Conservation (phyloP, 371 early-diverging fungal genomes). For the Apophysomyces ossiformis region DNA sequence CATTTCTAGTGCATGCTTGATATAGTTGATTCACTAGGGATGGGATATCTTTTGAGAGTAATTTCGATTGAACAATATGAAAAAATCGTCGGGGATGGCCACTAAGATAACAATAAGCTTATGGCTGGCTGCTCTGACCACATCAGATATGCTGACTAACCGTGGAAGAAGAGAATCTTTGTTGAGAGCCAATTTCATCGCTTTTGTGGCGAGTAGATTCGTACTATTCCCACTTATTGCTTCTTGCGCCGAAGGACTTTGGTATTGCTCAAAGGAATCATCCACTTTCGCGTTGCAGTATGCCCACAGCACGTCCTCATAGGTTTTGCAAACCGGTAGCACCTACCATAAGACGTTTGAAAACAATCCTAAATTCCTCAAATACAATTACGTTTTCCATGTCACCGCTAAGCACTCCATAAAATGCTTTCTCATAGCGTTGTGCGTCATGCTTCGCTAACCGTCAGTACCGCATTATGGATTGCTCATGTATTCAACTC, state of each 20-base stretch:
- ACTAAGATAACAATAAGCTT: slow-evolving; percentile 5
- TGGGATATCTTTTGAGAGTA: slow-evolving; percentile 11
- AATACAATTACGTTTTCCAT: slow-evolving; percentile 10
- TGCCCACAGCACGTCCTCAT: slow-evolving; percentile 46
- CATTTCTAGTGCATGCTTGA: slow-evolving; percentile 9
- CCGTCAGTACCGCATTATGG: neutral
- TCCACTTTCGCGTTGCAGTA: slow-evolving; percentile 29
- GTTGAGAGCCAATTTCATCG: slow-evolving; percentile 4
- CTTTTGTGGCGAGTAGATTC: neutral
- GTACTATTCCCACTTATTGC: neutral
- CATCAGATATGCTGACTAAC: slow-evolving; percentile 1
- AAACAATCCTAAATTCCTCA: neutral
- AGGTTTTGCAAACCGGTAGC: slow-evolving; percentile 30
- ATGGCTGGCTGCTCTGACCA: neutral
- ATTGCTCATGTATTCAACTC: neutral
- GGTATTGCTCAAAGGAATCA: slow-evolving; percentile 12
- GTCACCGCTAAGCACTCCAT: slow-evolving; percentile 6
- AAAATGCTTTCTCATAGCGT: slow-evolving; percentile 14
- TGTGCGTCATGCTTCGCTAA: slow-evolving; percentile 5
- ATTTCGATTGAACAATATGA: slow-evolving; percentile 20
- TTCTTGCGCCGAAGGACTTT: neutral
- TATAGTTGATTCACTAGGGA: slow-evolving; percentile 9
- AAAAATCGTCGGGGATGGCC: slow-evolving; percentile 24
- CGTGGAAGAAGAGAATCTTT: slow-evolving; percentile 21
- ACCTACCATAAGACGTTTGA: neutral